Evolutionary conservation across 306 rosid genomes (phyloP).

Genomic region (Vigna unguiculata): DNA sequence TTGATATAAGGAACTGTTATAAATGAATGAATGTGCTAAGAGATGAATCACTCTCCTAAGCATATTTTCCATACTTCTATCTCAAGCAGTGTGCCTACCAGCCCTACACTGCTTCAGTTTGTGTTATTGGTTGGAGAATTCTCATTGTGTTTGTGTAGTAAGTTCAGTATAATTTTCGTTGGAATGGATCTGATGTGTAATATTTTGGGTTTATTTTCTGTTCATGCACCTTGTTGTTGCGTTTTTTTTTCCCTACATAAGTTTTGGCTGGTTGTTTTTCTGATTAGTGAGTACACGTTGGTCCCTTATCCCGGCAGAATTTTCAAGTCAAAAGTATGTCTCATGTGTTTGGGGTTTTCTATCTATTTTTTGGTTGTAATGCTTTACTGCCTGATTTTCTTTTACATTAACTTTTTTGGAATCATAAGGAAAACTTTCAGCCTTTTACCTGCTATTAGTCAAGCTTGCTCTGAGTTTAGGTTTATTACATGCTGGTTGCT

Average conservation of each 20-base stretch:
- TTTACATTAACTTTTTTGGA: slow-evolving; percentile 27
- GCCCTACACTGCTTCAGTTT: not conserved
- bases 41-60: too few relatives aligned
- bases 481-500: not conserved
- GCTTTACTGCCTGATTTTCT: not conserved
- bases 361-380: not conserved
- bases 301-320: not conserved
- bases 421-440: not conserved
- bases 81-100: not conserved
- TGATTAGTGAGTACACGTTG: slow-evolving; percentile 19
- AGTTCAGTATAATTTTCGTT: slow-evolving; percentile 18
- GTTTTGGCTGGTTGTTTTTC: not conserved
- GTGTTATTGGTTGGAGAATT: slow-evolving; percentile 7
- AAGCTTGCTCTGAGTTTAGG: slow-evolving; percentile 30
- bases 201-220: slow-evolving; percentile 9
- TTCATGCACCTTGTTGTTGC: not conserved
- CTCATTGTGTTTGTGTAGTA: not conserved
- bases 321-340: slow-evolving; percentile 24
- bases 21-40: too few relatives aligned
- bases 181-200: slow-evolving; percentile 25
- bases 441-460: slow-evolving; percentile 5
- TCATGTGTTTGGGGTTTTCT: not conserved
- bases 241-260: too few relatives aligned
- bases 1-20: too few relatives aligned
- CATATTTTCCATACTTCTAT: too few relatives aligned